Conservation (phyloP, 2,329 filamentous ascomycete species). For the Cryphonectria carpinicola region DNA sequence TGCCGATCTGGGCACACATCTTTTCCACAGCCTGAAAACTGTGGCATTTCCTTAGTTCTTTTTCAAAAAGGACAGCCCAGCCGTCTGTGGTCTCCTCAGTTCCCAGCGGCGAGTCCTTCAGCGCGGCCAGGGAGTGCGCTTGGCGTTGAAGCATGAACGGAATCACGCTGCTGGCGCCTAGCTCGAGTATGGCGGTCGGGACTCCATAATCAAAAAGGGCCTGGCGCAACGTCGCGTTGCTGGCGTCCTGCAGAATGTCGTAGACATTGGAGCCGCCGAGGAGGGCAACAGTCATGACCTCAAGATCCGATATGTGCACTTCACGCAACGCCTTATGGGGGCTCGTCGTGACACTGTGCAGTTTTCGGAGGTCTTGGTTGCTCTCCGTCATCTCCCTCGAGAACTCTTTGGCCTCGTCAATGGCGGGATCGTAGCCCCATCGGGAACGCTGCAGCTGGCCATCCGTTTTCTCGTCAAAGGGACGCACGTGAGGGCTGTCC, state of each 20-base stretch:
- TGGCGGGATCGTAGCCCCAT: conserved; percentile 35
- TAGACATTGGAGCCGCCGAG: conserved; percentile 6
- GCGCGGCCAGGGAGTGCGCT: conserved; percentile 10
- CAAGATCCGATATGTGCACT: conserved; percentile 12
- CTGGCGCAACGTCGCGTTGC: neutral
- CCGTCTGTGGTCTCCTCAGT: neutral
- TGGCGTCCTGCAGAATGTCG: neutral
- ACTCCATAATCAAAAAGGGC: conserved; percentile 36
- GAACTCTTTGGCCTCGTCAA: conserved; percentile 33
- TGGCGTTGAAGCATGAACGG: conserved; percentile 37
- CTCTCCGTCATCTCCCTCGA: conserved; percentile 39
- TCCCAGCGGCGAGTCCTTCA: neutral
- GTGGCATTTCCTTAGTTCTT: conserved; percentile 24
- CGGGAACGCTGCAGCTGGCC: conserved; percentile 38
- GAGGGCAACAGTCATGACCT: conserved; percentile 24
- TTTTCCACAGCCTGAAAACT: conserved; percentile 34
- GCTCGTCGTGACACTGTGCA: conserved; percentile 20
- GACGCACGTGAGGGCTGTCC: conserved; percentile 48
- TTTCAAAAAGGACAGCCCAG: conserved; percentile 16
- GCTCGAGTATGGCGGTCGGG: conserved; percentile 29
- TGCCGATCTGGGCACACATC: conserved; percentile 31
- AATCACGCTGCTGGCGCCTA: conserved; percentile 30
- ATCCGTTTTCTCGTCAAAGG: conserved; percentile 41
- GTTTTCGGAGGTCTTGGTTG: neutral
- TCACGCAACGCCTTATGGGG: neutral